These are phyloP conservation scores for Baorangia bicolor DNA, from an alignment of 768 basidiomycete species.

Conservation along the genomic window DNA sequence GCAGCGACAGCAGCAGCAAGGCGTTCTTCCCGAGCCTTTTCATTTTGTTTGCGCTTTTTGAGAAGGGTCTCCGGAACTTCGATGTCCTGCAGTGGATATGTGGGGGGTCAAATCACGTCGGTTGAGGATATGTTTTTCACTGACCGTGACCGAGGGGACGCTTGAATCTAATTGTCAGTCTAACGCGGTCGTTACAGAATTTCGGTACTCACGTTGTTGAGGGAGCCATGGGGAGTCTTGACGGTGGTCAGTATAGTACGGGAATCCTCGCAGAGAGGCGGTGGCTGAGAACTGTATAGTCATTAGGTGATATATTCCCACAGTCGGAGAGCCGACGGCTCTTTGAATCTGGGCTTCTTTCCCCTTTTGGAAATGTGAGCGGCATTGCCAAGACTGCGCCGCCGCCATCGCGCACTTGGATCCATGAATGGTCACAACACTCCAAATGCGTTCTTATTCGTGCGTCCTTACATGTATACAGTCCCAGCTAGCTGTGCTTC, in stretches of 20 bases:
- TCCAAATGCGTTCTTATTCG: not conserved
- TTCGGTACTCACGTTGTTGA: conserved; percentile 50
- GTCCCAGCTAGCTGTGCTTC: not conserved
- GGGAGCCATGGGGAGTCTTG: conserved; percentile 47
- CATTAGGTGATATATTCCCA: conserved; percentile 31
- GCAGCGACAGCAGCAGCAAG: conserved; percentile 79
- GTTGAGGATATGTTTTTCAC: conserved; percentile 18
- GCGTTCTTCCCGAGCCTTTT: conserved; percentile 94
- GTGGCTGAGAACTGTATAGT: conserved; percentile 44
- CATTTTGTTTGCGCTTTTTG: conserved; percentile 98
- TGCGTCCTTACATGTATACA: not conserved
- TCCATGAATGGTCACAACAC: no score
- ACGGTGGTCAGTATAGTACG: conserved; percentile 31
- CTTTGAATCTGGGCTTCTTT: not conserved
- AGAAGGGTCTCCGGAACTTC: conserved; percentile 99
- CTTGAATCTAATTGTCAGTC: conserved; percentile 23
- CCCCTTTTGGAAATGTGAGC: not conserved
- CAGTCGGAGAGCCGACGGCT: not conserved
- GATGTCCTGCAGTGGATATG: conserved; percentile 57
- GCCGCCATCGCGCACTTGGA: not conserved
- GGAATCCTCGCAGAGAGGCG: conserved; percentile 11
- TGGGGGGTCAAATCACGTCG: conserved; percentile 12
- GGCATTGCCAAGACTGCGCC: not conserved
- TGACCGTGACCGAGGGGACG: conserved; percentile 48
- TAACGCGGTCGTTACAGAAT: not conserved